Evolutionary conservation across 345 rosid species (phyloP), one percentile per base, ranked within the genome.

Genomic region (Salix dunnii): DNA sequence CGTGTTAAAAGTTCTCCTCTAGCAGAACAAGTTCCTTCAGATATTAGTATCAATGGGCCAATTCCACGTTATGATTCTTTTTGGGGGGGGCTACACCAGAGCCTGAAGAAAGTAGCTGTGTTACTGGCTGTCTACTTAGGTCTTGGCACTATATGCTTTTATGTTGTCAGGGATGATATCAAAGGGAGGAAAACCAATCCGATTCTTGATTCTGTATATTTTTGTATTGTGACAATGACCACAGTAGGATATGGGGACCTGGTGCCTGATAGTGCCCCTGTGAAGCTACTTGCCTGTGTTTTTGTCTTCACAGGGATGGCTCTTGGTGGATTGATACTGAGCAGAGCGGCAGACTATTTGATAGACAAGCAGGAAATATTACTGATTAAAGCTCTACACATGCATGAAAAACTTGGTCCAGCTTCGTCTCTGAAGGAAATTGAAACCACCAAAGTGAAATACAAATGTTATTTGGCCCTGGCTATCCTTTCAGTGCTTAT

Each of bases 161-260:
- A 84, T 81, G 33, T 79, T 5, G 83, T 83, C 58, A 79, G 82
- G 72, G 33, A 81, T 81, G 92, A 93, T 58, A 88, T 96, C 36
- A 30, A 70, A 5, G 99, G 99, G 71, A 80, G 79, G 20, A 96
- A 90, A 80, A 90, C 94, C 51, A 85, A 89, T 70, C 87, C 74
- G 42, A 77, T 91, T 42, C 61, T 91, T 2, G 99, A 96, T 79
- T 85, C 99, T 14, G 17, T 91, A 25, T 96, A 93, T 75, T 91
- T 93, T 80, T 89, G 92, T 70, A 75, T 91, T 0, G 97, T 91
- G 25, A 96, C 97, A 3, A 93, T 96, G 99, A 96, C 99, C 49
- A 91, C 94, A 0, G 96, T 96, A 30, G 98, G 99, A 71, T 96
- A 96, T 67, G 98, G 99, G 46, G 99, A 96, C 88, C 94, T 96